Evolutionary conservation across 345 rosid genomes (phyloP).

Genomic region (Eucalyptus erythrocorys): DNA sequence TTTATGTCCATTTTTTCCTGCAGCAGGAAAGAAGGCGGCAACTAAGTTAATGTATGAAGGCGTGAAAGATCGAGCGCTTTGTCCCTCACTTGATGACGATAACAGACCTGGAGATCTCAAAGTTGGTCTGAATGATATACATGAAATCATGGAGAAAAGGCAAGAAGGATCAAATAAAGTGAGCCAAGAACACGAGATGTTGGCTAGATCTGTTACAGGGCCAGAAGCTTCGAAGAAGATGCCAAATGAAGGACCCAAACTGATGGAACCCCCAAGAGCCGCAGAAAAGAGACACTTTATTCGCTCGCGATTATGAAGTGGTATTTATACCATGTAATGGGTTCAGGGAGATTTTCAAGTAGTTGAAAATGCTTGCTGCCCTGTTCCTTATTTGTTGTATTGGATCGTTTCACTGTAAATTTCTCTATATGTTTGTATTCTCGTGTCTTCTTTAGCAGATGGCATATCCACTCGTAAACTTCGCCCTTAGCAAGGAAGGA

Average conservation of each 20-base stretch:
- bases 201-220: background rate
- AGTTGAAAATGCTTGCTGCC: background rate
- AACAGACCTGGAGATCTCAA: background rate
- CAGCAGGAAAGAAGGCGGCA: background rate
- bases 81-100: background rate
- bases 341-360: background rate
- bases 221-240: background rate
- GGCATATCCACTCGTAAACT: fast-evolving
- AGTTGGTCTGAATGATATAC: background rate
- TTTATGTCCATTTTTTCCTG: background rate
- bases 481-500: background rate
- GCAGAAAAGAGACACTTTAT: background rate
- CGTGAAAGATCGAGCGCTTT: background rate
- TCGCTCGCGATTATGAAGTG: background rate
- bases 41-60: background rate
- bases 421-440: background rate
- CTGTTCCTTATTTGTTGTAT: background rate
- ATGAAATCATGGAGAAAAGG: background rate
- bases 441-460: background rate
- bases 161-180: background rate
- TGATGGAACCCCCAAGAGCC: background rate
- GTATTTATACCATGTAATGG: background rate
- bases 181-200: background rate
- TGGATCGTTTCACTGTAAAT: background rate
- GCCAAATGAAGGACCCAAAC: background rate